phyloP scores from a whole-genome alignment of 148 eudicot species.

The Dianthus caryophyllus region DNA sequence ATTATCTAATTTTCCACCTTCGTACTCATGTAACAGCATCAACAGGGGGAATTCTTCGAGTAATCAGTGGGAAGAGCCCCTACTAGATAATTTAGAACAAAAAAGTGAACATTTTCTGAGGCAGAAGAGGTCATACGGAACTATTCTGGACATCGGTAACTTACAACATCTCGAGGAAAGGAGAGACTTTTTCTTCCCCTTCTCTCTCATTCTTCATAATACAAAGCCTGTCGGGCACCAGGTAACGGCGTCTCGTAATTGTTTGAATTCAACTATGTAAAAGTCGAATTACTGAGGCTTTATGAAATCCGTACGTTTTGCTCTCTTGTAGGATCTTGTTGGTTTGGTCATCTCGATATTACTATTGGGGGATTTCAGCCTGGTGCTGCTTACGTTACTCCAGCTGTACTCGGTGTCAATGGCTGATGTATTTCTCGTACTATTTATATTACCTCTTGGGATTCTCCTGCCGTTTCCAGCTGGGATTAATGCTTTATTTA shows the following conservation, averaged over 20 bases:
- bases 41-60: conserved; percentile 34
- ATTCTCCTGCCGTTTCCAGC: conserved; percentile 96
- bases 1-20: conserved; percentile 4
- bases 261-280: neutral
- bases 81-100: conserved; percentile 29
- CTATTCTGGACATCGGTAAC: conserved; percentile 56
- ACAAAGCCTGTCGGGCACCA: conserved; percentile 97
- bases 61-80: conserved; percentile 41
- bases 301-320: neutral
- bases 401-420: conserved; percentile 91
- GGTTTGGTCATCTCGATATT: conserved; percentile 92
- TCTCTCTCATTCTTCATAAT: conserved; percentile 83
- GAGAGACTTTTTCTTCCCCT: conserved; percentile 58
- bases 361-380: conserved; percentile 84
- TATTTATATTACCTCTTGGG: conserved; percentile 81
- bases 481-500: conserved; percentile 95
- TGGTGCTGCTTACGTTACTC: conserved; percentile 92
- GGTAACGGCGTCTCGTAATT: conserved; percentile 36
- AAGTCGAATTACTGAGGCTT: neutral
- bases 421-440: conserved; percentile 62
- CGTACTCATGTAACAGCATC: conserved; percentile 28
- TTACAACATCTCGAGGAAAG: conserved; percentile 63
- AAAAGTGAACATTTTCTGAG: conserved; percentile 36
- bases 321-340: conserved; percentile 90
- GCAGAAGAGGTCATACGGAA: conserved; percentile 51